Percentiles rank a stretch among this genome's conserved stretches.
phyloP scores from a whole-genome alignment of 495 filamentous ascomycete genomes.

The Delitschia confertaspora region DNA sequence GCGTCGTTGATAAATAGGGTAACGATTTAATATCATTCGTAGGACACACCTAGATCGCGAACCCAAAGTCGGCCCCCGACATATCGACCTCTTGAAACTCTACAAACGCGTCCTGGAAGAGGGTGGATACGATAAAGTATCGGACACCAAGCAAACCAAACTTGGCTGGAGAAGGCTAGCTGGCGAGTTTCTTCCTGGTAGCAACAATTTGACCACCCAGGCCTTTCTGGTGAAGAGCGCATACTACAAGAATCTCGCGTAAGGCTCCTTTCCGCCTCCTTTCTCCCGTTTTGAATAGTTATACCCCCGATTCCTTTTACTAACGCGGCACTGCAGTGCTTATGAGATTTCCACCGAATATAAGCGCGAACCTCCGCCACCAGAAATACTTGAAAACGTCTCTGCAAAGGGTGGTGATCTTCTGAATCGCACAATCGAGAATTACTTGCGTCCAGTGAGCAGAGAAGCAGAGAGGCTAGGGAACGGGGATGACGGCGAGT shows the following conservation, averaged over 20 bases:
- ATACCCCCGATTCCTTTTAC: neutral
- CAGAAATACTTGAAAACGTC: constrained; percentile 67
- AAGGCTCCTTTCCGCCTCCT: constrained; percentile 2
- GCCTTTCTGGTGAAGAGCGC: constrained; percentile 70
- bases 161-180: constrained; percentile 68
- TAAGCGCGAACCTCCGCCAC: constrained; percentile 66
- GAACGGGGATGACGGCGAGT: constrained; percentile 30
- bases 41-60: constrained; percentile 62
- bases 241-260: constrained; percentile 76
- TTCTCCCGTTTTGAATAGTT: neutral
- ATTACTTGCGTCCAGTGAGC: constrained; percentile 44
- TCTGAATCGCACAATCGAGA: constrained; percentile 66
- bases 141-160: constrained; percentile 57
- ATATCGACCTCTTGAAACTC: constrained; percentile 60
- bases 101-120: constrained; percentile 60
- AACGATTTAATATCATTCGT: constrained; percentile 9
- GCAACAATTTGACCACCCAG: constrained; percentile 57
- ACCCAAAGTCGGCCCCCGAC: constrained; percentile 61
- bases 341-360: constrained; percentile 69
- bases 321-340: constrained; percentile 40
- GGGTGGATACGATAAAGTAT: constrained; percentile 72
- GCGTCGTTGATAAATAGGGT: constrained; percentile 3
- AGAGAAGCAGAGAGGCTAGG: constrained; percentile 33
- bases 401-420: constrained; percentile 68
- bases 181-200: constrained; percentile 52